Base-by-base conservation (phyloP, 192 early-diverging fungal genomes). In the Rhizophagus sp. region DNA sequence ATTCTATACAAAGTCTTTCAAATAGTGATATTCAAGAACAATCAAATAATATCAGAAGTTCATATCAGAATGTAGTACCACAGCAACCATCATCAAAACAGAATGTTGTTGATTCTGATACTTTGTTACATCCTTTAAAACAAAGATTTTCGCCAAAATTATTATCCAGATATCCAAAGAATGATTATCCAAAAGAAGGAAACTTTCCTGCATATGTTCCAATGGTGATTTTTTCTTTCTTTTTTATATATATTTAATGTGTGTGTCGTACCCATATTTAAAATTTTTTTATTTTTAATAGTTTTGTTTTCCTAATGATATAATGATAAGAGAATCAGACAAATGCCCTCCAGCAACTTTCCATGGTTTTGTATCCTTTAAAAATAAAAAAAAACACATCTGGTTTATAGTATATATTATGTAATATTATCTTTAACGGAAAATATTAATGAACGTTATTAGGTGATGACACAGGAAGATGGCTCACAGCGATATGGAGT, bases 271-370 rank as follows among this genome's bases (percentile, higher is more conserved):
- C 15, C 0, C 24, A 11, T 30, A 50, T 62, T 44, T 10, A 30
- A 44, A 33, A 44, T 30, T 64, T 66, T 62, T 72, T 27, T 22
- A 17, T 62, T 57, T 13, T 22, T 15, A 75, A 17, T 57, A 85
- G 84, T 85, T 85, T 74, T 85, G 84, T 66, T 85, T 85, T 75
- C 84, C 84, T 24, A 82, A 80, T 65, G 84, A 81, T 9, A 52
- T 85, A 17, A 80, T 75, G 24, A 75, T 85, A 44, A 75, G 80
- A 41, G 50, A 82, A 10, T 78, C 78, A 34, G 70, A 74, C 8
- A 78, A 80, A 33, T 72, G 66, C 2, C 84, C 84, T 34, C 7
- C 81, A 19, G 82, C 84, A 3, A 85, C 84, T 9, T 85, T 79
- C 41, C 84, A 85, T 33, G 83, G 82, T 19, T 85, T 85, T 72